Conservation (phyloP, 2,329 filamentous ascomycete species). For the Macrophomina tecta region DNA sequence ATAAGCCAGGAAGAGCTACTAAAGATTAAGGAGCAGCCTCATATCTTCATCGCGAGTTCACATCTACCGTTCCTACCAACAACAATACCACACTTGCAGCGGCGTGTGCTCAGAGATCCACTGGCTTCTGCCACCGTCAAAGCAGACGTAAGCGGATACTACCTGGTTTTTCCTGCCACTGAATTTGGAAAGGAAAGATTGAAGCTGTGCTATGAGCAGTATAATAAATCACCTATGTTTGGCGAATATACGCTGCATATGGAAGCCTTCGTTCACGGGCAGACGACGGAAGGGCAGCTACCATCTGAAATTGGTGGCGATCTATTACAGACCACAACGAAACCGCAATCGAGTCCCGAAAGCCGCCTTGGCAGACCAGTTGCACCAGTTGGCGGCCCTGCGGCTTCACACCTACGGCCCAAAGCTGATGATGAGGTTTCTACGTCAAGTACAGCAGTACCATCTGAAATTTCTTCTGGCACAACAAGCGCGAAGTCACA, state of each 20-base stretch:
- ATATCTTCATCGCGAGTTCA: conserved; percentile 24
- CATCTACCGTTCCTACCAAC: background rate
- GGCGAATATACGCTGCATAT: conserved; percentile 9
- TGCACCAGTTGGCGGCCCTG: background rate
- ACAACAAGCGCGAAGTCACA: conserved; percentile 3
- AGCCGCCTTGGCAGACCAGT: background rate
- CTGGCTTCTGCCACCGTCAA: background rate
- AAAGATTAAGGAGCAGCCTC: background rate
- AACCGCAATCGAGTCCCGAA: background rate
- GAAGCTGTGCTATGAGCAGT: background rate
- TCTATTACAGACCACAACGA: background rate
- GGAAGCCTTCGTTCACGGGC: background rate
- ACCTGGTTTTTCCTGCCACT: conserved; percentile 1
- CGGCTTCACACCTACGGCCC: background rate
- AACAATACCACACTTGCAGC: background rate
- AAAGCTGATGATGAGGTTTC: conserved; percentile 20
- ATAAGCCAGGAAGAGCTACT: background rate
- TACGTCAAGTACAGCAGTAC: background rate
- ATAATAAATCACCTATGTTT: background rate
- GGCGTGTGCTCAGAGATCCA: background rate
- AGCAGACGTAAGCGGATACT: conserved; percentile 11
- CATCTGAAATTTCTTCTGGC: conserved; percentile 10
- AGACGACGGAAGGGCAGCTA: background rate
- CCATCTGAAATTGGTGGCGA: background rate
- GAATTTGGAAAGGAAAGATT: background rate